phyloP scores from a whole-genome alignment of 208 protist genomes.

The Phytomonas sp. region DNA sequence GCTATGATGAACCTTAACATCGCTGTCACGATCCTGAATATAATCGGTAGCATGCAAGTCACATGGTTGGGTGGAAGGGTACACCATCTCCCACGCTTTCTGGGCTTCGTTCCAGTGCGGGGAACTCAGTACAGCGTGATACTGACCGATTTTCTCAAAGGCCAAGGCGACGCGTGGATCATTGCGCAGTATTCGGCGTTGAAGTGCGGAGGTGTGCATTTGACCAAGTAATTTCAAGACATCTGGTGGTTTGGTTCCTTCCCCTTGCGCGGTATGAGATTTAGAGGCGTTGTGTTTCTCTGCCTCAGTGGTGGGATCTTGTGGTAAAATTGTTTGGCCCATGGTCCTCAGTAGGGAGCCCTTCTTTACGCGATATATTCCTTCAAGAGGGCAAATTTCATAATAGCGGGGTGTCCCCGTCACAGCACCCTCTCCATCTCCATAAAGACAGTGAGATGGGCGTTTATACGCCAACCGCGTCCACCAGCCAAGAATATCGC shows the following conservation, averaged over 20 bases:
- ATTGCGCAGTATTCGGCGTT: constrained; percentile 13
- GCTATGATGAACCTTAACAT: neutral
- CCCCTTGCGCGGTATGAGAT: neutral
- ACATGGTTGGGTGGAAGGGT: constrained; percentile 37
- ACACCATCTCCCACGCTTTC: constrained; percentile 60
- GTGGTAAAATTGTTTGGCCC: neutral
- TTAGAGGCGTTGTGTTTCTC: neutral
- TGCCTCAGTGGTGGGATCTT: neutral
- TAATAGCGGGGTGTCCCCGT: constrained; percentile 58
- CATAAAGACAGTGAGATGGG: constrained; percentile 49
- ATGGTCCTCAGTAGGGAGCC: constrained; percentile 18
- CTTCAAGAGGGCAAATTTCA: constrained; percentile 37
- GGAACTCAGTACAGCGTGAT: constrained; percentile 25
- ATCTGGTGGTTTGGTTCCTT: neutral
- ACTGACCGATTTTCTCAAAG: constrained; percentile 51
- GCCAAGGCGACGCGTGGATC: constrained; percentile 18
- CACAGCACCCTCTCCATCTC: constrained; percentile 46
- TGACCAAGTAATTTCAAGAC: constrained; percentile 24
- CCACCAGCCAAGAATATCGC: constrained; percentile 38
- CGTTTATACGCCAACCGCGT: constrained; percentile 9
- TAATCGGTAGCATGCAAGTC: constrained; percentile 19
- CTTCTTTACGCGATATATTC: constrained; percentile 46
- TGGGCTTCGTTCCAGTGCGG: constrained; percentile 49
- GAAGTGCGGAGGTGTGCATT: constrained; percentile 18
- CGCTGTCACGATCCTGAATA: constrained; percentile 1